Evolutionary conservation across 768 basidiomycete genomes (phyloP).

Genomic region (Termitomyces sp.): DNA sequence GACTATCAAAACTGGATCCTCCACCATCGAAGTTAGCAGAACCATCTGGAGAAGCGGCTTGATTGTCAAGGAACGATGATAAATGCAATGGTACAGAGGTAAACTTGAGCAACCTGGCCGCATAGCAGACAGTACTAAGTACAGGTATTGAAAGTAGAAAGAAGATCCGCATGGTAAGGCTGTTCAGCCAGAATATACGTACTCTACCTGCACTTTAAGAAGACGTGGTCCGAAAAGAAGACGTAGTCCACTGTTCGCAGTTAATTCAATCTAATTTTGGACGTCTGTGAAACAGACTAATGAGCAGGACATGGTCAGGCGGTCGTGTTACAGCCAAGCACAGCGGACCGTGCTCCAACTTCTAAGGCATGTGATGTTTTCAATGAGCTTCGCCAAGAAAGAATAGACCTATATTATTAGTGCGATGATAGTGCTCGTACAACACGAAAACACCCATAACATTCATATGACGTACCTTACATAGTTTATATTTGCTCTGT

Average conservation of each 20-base stretch:
- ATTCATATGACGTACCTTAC: too few relatives aligned
- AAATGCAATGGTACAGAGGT: slow-evolving; percentile 28
- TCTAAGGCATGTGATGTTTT: background rate
- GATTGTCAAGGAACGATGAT: slow-evolving; percentile 30
- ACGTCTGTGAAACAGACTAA: background rate
- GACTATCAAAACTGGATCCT: slow-evolving; percentile 35
- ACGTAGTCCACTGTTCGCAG: too few relatives aligned
- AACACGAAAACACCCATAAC: too few relatives aligned
- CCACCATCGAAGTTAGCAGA: slow-evolving; percentile 34
- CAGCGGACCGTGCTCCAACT: background rate
- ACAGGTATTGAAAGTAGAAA: background rate
- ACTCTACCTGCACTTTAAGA: background rate
- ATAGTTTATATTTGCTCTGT: too few relatives aligned
- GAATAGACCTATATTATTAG: too few relatives aligned
- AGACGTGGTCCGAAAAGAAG: background rate
- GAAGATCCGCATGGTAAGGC: background rate
- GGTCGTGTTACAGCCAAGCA: background rate
- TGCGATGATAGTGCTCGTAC: too few relatives aligned
- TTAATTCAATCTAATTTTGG: background rate
- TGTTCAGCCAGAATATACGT: background rate
- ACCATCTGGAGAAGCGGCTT: slow-evolving; percentile 35
- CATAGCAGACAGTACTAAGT: background rate
- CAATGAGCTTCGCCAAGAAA: background rate
- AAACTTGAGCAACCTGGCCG: slow-evolving; percentile 16
- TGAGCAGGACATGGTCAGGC: background rate